A percentile compares a stretch with the other conserved stretches of the same genome.
Evolutionary conservation across 2,329 filamentous ascomycete genomes (phyloP).

Genomic region (Emergomyces orientalis): DNA sequence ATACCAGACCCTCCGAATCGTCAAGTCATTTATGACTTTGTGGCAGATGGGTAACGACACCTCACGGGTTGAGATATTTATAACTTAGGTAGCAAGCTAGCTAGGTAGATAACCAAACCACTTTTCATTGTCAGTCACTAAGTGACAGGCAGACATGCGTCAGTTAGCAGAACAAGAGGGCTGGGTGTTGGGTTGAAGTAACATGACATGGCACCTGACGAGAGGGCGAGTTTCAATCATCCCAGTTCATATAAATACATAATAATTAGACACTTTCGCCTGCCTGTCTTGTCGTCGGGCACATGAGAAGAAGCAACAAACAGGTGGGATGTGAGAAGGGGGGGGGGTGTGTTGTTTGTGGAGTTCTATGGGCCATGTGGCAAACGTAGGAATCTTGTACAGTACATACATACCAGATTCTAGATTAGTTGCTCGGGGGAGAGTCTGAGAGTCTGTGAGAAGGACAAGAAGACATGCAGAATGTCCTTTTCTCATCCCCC

Average conservation of each 20-base stretch:
- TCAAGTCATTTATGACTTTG: no score
- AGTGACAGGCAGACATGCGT: slow-evolving; percentile 1
- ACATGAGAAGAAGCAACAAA: background rate
- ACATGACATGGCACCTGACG: slow-evolving; percentile 6
- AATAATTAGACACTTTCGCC: no score
- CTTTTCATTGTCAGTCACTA: background rate
- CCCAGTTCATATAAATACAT: no score
- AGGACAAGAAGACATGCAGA: background rate
- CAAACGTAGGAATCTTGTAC: background rate
- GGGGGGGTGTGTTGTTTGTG: no score
- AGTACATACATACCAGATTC: no score
- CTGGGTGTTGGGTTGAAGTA: background rate
- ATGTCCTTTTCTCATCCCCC: no score
- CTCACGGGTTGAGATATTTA: background rate
- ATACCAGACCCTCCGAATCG: no score
- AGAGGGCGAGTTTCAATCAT: background rate
- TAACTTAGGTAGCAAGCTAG: no score
- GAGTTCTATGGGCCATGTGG: background rate
- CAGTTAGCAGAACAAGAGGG: background rate
- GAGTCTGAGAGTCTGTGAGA: no score
- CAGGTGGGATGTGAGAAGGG: background rate
- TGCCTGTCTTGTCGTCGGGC: background rate
- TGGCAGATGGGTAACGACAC: background rate
- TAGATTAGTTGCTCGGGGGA: no score
- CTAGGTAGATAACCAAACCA: background rate